Evolutionary conservation across 192 early-diverging fungal species (phyloP), one percentile per base, ranked within the genome.

Genomic region (Linnemannia zychae): DNA sequence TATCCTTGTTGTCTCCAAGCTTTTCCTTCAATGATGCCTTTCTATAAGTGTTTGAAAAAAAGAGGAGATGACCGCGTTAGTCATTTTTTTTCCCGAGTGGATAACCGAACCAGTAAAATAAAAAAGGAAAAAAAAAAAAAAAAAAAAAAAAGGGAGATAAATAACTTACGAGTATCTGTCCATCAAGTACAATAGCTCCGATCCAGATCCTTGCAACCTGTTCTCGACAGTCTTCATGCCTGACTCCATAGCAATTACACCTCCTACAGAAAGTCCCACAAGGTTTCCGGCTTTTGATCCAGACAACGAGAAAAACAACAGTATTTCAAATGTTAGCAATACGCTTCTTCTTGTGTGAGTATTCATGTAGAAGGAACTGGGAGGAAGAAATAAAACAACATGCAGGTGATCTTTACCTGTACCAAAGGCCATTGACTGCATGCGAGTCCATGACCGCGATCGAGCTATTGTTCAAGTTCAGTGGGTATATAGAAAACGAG

Each of bases 101-200:
- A 37, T 13, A 40, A 22, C 46, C 9, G 31, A 20, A 34, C n/a
- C n/a, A n/a, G n/a, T n/a, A 24, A 37, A 31, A 31, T 18, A 22
- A 7, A 67, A 67, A 3, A 63, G 60, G 7, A 20, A 13, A 50
- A 18, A 28, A 0, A 24, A 13, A 0, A 34, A 49, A 46, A 65
- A 12, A 36, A 22, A 2, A 0, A 34, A 37, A 3, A 34, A 36
- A 20, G 34, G 1, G 3, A 46, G 16, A 33, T 44, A 22, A 28
- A 18, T 6, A 9, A 2, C 83, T 79, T 73, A 85, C 83, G 83
- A 79, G 34, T 85, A 85, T 79, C 83, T 49, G 34, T 85, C 74
- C 83, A 85, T 85, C 15, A 85, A 65, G 49, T 85, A 85, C 33
- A 85, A 65, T 5, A 85, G 69, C 74, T 85, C 77, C 18, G 83